Evolutionary conservation across 805 yeast genomes (phyloP).

Genomic region (Candida odintsovae): DNA sequence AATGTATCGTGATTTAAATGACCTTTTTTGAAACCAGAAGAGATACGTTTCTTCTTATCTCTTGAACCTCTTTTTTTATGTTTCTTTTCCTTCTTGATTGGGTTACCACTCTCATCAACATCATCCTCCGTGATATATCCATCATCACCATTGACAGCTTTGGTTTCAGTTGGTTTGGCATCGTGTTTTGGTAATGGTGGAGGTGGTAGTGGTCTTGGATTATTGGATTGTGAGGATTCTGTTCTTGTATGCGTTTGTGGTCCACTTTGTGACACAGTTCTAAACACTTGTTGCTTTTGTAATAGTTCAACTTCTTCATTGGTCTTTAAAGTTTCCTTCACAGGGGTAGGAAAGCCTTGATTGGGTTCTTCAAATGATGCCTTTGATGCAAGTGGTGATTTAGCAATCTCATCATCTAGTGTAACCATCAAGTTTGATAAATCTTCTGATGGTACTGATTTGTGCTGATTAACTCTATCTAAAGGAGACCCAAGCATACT

Average conservation of each 20-base stretch:
- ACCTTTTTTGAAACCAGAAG: constrained; percentile 14
- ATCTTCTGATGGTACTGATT: background rate
- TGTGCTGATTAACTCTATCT: background rate
- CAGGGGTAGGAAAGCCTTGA: background rate
- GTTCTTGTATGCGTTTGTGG: background rate
- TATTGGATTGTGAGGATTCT: background rate
- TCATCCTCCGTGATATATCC: constrained; percentile 25
- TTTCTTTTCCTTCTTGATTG: background rate
- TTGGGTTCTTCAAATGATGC: background rate
- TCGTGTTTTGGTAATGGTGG: constrained; percentile 24
- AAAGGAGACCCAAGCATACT: constrained; percentile 8
- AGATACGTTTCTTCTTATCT: constrained; percentile 3
- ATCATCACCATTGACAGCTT: constrained; percentile 10
- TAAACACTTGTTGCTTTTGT: background rate
- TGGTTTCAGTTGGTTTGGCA: constrained; percentile 6
- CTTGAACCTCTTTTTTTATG: constrained; percentile 4
- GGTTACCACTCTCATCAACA: constrained; percentile 1
- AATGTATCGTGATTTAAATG: constrained; percentile 28
- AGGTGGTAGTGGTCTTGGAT: constrained; percentile 24
- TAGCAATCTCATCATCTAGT: constrained; percentile 6
- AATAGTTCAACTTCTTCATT: background rate
- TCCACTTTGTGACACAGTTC: background rate
- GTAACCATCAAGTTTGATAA: constrained; percentile 13
- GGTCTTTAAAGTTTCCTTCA: background rate
- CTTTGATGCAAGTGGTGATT: background rate